Evolutionary conservation across 148 eudicot genomes (phyloP), one percentile per base, ranked within the genome.

Genomic region (Nepenthes gracilis): DNA sequence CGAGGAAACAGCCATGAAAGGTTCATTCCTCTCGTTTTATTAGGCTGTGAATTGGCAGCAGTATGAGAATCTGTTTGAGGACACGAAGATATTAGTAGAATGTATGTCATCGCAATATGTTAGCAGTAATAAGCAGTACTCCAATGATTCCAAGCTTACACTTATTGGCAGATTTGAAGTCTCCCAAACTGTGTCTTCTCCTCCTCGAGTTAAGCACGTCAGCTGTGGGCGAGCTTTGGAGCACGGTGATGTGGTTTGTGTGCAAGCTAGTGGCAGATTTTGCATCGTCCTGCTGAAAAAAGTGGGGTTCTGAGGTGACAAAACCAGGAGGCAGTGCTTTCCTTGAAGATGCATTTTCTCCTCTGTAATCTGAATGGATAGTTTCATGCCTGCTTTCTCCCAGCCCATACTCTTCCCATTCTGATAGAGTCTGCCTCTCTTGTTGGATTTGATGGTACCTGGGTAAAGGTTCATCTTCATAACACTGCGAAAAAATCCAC

Each of bases 1-100:
- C 70, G 67, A 12, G 86, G 83, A 61, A 90, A 84, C 74, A 93
- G 60, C 91, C 96, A 77, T 2, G 95, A 88, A 5, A 88, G 66
- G 15, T 63, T 76, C 63, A 71, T 45, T 6, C 93, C 88, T 2
- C 70, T 66, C 33, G 70, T 64, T 51, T 78, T 82, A 13, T 72
- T 80, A 10, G 74, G 77, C 11, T 82, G 83, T 0, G 82, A 55
- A 23, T 73, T 70, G 61, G 74, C 60, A n/a, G 83, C 65, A 11
- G 81, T 67, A 54, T 83, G 97, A 14, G 83, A 74, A 64, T 88
- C 89, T 12, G 96, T 83, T 57, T 82, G 58, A 9, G 90, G 97
- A 37, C 32, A n/a, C 23, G 32, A 83, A 78, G 0, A 82, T 67
- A 9, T 74, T 70, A 57, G 80, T 83, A 8, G 86, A 83, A 61